These are phyloP conservation scores for Abortiporus biennis DNA, from an alignment of 1,284 basidiomycete species.

Conservation along the genomic window DNA sequence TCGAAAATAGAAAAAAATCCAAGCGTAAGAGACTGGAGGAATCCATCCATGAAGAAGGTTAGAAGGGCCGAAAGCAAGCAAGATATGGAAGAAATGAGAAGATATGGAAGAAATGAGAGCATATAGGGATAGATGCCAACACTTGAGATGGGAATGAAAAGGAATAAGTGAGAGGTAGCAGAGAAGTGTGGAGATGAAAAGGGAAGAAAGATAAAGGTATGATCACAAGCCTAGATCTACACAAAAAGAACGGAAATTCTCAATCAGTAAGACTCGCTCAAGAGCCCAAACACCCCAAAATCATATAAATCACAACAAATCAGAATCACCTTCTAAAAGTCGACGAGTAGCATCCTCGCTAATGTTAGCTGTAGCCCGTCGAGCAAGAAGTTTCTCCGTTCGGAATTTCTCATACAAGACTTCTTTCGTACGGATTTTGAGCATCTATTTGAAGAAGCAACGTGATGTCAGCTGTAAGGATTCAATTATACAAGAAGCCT, in stretches of 20 bases:
- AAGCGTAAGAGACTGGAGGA: too few species aligned
- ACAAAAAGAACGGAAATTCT: too few species aligned
- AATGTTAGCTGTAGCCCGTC: conserved; percentile 72
- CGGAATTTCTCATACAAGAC: conserved; percentile 80
- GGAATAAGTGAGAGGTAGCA: neutral
- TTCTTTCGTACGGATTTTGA: conserved; percentile 75
- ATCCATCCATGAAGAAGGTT: neutral
- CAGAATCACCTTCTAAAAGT: conserved; percentile 56
- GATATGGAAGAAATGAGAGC: conserved; percentile 3
- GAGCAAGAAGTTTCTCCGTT: conserved; percentile 78
- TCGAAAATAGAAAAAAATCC: too few species aligned
- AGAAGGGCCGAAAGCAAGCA: conserved; percentile 7
- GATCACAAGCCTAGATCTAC: too few species aligned
- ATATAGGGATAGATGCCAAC: neutral
- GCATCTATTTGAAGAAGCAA: conserved; percentile 39
- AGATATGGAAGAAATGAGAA: conserved; percentile 3
- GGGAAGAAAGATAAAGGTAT: neutral
- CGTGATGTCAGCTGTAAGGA: conserved; percentile 2
- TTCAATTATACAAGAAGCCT: conserved; percentile 1
- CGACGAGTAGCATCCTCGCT: conserved; percentile 64
- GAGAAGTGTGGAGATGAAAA: neutral
- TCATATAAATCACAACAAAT: neutral
- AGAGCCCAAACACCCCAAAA: neutral
- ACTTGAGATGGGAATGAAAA: neutral
- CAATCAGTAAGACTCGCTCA: too few species aligned